phyloP scores from a whole-genome alignment of 306 rosid genomes.

The Inga leiocalycina region DNA sequence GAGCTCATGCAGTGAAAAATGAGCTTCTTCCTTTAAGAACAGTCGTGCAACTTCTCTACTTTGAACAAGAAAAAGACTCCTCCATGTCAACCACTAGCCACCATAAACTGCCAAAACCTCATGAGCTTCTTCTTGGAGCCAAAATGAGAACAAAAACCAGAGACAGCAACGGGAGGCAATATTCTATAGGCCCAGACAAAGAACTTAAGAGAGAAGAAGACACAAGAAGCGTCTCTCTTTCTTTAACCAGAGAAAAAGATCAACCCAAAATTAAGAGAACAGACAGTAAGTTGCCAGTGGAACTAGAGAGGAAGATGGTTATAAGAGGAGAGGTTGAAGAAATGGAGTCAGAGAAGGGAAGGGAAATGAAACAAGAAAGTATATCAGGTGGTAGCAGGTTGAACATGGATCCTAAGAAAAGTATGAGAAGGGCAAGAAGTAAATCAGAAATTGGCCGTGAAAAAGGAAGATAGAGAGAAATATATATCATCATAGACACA shows the following conservation, averaged over 20 bases:
- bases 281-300: conserved; percentile 52
- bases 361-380: conserved; percentile 42
- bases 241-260: conserved; percentile 52
- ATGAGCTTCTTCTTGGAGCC: conserved; percentile 49
- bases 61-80: conserved; percentile 73
- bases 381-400: conserved; percentile 42
- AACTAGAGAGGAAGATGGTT: conserved; percentile 49
- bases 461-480: conserved; percentile 58
- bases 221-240: conserved; percentile 36
- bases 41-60: conserved; percentile 81
- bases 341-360: conserved; percentile 42
- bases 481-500: conserved; percentile 17
- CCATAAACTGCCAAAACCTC: conserved; percentile 43
- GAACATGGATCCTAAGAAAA: conserved; percentile 59
- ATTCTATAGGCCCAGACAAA: conserved; percentile 43
- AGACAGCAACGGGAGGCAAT: conserved; percentile 45
- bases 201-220: conserved; percentile 46
- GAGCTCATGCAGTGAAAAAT: conserved; percentile 77
- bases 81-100: conserved; percentile 40
- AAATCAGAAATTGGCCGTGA: conserved; percentile 66
- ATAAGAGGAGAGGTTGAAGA: conserved; percentile 50
- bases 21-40: conserved; percentile 82
- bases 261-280: conserved; percentile 43
- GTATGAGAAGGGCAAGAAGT: conserved; percentile 56
- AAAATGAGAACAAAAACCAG: conserved; percentile 46